Evolutionary conservation across 306 rosid genomes (phyloP).

Genomic region (Hippophae rhamnoides): DNA sequence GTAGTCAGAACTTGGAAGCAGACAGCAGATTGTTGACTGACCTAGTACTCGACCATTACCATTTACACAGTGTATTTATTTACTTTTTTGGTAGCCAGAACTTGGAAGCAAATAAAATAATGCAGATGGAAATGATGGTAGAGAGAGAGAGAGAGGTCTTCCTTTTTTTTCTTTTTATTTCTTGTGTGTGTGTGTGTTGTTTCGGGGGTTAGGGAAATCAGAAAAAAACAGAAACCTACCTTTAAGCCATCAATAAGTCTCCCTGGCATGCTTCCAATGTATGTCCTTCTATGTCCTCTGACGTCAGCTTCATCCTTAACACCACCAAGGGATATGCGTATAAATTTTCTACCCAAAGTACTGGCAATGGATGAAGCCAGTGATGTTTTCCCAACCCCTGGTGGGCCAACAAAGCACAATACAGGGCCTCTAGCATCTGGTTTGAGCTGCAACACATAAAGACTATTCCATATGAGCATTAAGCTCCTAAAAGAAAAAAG

Average conservation of each 20-base stretch:
- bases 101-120: too few species aligned
- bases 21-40: too few species aligned
- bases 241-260: slow-evolving; percentile 91
- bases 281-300: slow-evolving; percentile 96
- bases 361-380: slow-evolving; percentile 94
- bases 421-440: slow-evolving; percentile 99
- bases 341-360: slow-evolving; percentile 80
- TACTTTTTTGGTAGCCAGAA: too few species aligned
- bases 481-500: slow-evolving; percentile 16
- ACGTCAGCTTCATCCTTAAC: slow-evolving; percentile 98
- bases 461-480: slow-evolving; percentile 20
- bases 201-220: background rate
- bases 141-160: too few species aligned
- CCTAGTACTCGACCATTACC: too few species aligned
- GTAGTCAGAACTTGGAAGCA: too few species aligned
- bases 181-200: background rate
- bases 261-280: slow-evolving; percentile 99
- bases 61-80: too few species aligned
- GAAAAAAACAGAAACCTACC: slow-evolving; percentile 28
- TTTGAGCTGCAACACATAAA: slow-evolving; percentile 62
- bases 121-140: too few species aligned
- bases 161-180: too few species aligned
- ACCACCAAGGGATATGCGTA: slow-evolving; percentile 95
- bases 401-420: slow-evolving; percentile 95
- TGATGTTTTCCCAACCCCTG: slow-evolving; percentile 97